Evolutionary conservation across 495 filamentous ascomycete species (phyloP).

Genomic region (Lepraria neglecta): DNA sequence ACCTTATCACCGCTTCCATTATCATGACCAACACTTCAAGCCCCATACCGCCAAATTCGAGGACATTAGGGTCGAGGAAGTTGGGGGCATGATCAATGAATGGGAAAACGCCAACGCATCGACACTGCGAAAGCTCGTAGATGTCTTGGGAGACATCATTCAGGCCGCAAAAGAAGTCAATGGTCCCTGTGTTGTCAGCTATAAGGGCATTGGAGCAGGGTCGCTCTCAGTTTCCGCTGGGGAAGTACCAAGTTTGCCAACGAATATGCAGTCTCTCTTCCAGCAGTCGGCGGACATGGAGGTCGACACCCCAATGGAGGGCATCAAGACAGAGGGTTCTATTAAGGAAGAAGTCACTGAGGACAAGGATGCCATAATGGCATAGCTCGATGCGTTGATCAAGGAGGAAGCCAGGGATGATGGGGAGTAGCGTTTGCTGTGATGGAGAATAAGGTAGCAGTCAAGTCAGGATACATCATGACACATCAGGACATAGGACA

Average conservation of each 20-base stretch:
- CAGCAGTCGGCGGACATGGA: not conserved
- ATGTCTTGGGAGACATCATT: not conserved
- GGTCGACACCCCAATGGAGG: not conserved
- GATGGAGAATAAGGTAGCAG: too few relatives aligned
- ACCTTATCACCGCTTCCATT: not conserved
- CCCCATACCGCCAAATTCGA: not conserved
- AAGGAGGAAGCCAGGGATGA: not conserved
- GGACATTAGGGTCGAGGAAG: not conserved
- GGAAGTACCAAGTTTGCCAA: not conserved
- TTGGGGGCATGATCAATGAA: not conserved
- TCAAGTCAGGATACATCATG: too few relatives aligned
- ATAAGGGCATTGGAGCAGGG: not conserved
- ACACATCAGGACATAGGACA: too few relatives aligned
- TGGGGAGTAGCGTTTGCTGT: too few relatives aligned
- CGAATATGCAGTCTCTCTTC: not conserved
- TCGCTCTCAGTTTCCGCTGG: not conserved
- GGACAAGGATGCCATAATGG: too few relatives aligned
- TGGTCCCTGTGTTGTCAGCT: slow-evolving; percentile 1
- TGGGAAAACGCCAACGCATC: slow-evolving; percentile 6
- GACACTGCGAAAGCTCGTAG: not conserved
- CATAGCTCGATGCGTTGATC: too few relatives aligned
- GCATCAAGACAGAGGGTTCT: too few relatives aligned
- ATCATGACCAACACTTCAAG: not conserved
- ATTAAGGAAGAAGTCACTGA: not conserved
- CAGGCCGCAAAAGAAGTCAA: not conserved